These are phyloP conservation scores for Trametes coccinea DNA, from an alignment of 768 basidiomycete species.

Conservation along the genomic window DNA sequence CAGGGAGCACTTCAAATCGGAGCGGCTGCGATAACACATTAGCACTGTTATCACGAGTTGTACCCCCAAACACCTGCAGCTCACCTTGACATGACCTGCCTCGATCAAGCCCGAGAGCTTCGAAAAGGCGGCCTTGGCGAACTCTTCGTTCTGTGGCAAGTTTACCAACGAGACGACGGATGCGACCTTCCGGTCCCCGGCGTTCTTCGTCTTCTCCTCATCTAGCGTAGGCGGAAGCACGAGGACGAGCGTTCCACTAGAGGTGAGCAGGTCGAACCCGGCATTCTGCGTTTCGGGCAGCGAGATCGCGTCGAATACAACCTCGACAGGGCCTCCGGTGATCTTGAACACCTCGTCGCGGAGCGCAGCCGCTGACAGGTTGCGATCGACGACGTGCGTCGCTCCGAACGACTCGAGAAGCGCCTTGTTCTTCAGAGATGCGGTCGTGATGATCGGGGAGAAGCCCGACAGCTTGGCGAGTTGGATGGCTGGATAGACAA, in stretches of 20 bases:
- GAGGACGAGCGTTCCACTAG: conserved; percentile 34
- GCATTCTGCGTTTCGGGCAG: conserved; percentile 40
- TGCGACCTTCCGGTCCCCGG: too few species aligned
- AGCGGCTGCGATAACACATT: too few species aligned
- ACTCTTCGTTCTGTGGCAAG: too few species aligned
- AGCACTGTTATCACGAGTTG: too few species aligned
- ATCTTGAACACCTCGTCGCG: too few species aligned
- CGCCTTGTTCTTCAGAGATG: conserved; percentile 27
- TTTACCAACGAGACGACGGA: too few species aligned
- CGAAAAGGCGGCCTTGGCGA: too few species aligned
- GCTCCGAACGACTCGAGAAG: conserved; percentile 32
- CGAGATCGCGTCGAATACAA: conserved; percentile 37
- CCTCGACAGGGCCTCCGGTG: conserved; percentile 9
- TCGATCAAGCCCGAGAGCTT: too few species aligned
- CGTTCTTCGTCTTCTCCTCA: too few species aligned
- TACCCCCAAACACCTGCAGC: too few species aligned
- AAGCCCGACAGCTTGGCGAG: conserved; percentile 32
- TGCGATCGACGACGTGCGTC: conserved; percentile 33
- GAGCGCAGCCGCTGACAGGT: conserved; percentile 15
- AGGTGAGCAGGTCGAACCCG: conserved; percentile 38
- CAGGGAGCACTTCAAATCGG: conserved; percentile 21
- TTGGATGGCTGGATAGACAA: conserved; percentile 25
- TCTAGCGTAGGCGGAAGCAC: too few species aligned
- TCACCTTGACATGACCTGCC: too few species aligned
- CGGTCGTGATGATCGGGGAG: conserved; percentile 34